phyloP scores from a whole-genome alignment of 2,329 filamentous ascomycete genomes.

The Arthrobotrys conoides region DNA sequence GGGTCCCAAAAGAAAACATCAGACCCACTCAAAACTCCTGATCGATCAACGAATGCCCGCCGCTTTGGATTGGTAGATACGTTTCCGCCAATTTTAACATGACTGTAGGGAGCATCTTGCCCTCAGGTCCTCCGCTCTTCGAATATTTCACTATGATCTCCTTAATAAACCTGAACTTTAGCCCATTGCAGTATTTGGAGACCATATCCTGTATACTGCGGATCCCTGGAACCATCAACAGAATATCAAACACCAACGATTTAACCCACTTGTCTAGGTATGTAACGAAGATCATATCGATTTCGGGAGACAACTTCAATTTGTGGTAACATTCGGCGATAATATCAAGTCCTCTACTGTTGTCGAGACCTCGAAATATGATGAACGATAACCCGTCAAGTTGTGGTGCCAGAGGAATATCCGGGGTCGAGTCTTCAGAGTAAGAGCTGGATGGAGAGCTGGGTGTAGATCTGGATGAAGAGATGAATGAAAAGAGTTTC shows the following conservation, averaged over 20 bases:
- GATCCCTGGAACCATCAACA: constrained; percentile 21
- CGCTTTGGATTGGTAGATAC: neutral
- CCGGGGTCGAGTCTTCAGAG: no score
- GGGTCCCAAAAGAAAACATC: no score
- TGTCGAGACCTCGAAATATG: constrained; percentile 23
- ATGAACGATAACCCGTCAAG: constrained; percentile 10
- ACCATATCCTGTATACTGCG: constrained; percentile 9
- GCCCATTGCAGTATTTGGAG: neutral
- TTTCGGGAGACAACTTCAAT: neutral
- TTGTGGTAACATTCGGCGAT: constrained; percentile 17
- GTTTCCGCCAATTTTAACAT: neutral
- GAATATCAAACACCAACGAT: constrained; percentile 6
- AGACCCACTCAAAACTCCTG: no score
- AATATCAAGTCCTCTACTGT: neutral
- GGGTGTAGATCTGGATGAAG: no score
- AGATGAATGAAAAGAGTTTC: no score
- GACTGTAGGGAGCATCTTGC: neutral
- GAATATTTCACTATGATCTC: neutral
- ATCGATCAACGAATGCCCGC: neutral
- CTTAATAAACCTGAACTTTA: neutral
- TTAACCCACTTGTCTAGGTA: no score
- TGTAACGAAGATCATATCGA: neutral
- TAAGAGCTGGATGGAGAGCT: no score
- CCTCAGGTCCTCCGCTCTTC: neutral
- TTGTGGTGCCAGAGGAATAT: neutral